Conservation (phyloP, 2,329 filamentous ascomycete species). For the Fusarium irregulare region DNA sequence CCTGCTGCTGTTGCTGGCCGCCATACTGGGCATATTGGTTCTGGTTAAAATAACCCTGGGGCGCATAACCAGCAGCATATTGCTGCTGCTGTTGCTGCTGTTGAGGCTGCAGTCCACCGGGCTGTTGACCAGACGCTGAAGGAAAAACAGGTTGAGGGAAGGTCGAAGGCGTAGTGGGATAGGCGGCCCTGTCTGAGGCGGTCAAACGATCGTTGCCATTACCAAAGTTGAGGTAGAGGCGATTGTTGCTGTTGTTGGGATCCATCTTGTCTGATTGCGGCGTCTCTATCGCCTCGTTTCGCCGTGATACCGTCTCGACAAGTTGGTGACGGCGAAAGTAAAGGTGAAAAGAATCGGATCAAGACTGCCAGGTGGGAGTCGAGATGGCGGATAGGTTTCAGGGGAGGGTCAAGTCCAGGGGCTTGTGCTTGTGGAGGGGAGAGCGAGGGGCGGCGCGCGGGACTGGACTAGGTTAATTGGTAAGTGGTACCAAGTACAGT, state of each 20-base stretch:
- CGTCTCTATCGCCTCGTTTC: constrained; percentile 31
- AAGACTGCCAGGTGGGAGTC: constrained; percentile 35
- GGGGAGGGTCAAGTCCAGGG: constrained; percentile 44
- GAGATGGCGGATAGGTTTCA: constrained; percentile 45
- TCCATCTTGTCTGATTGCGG: constrained; percentile 57
- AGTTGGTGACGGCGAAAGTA: constrained; percentile 21
- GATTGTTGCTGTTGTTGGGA: constrained; percentile 70
- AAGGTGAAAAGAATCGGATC: constrained; percentile 25
- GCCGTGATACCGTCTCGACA: constrained; percentile 35
- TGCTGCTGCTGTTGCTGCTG: constrained; percentile 48
- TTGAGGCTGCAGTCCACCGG: constrained; percentile 47
- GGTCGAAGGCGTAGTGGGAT: constrained; percentile 91
- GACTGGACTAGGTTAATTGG: constrained; percentile 17
- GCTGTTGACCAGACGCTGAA: constrained; percentile 39
- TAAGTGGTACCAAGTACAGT: constrained; percentile 4
- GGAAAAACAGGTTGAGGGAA: constrained; percentile 89
- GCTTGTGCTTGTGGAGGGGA: constrained; percentile 33
- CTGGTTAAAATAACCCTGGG: constrained; percentile 70
- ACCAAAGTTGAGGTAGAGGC: constrained; percentile 74
- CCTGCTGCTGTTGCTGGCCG: constrained; percentile 50
- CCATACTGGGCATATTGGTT: constrained; percentile 64
- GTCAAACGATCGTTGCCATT: constrained; percentile 74
- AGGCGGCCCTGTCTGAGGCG: constrained; percentile 73
- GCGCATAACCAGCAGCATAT: constrained; percentile 60
- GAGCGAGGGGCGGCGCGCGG: constrained; percentile 36